Conservation (phyloP, 176 grass and related monocot genomes). For the Dactylis glomerata region DNA sequence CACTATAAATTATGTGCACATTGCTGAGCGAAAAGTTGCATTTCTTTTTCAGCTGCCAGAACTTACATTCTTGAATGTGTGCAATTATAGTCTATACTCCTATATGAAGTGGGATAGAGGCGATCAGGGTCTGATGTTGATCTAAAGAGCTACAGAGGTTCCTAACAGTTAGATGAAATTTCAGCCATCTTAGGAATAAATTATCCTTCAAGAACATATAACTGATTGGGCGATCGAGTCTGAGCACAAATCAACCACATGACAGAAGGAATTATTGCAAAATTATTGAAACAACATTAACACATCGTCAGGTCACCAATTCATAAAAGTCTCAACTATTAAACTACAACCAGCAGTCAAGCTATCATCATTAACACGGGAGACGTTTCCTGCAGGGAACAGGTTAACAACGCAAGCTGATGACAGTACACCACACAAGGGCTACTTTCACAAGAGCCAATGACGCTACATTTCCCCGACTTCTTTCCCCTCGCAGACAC, state of each 20-base stretch:
- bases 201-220: too few species aligned
- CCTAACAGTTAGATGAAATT: too few species aligned
- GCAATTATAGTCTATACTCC: background rate
- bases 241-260: background rate
- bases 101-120: background rate
- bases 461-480: background rate
- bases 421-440: background rate
- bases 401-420: constrained; percentile 29
- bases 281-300: background rate
- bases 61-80: background rate
- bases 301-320: background rate
- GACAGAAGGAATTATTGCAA: background rate
- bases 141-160: too few species aligned
- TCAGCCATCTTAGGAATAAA: too few species aligned
- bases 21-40: too few species aligned
- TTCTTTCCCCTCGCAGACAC: constrained; percentile 9
- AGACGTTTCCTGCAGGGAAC: constrained; percentile 23
- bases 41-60: too few species aligned
- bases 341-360: constrained; percentile 40
- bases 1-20: too few species aligned
- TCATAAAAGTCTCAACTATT: constrained; percentile 20
- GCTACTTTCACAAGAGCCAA: constrained; percentile 21
- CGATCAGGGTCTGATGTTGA: too few species aligned
- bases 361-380: constrained; percentile 25
- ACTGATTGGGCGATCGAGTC: too few species aligned